A percentile compares a stretch with the other conserved stretches of the same genome.
Conservation (phyloP, 2,329 filamentous ascomycete species). For the Hypoxylon sp. region DNA sequence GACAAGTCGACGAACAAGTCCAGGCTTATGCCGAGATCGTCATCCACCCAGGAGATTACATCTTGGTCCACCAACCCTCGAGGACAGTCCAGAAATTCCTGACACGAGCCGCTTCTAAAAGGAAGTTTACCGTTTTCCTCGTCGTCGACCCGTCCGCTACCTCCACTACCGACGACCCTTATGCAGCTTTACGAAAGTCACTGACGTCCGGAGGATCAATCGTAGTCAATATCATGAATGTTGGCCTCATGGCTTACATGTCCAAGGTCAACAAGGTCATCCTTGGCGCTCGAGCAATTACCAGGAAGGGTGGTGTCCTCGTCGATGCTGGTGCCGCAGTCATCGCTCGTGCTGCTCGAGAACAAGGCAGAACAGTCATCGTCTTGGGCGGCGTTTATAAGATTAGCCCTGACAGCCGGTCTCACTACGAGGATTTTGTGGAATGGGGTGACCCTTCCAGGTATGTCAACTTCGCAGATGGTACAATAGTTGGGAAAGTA, state of each 20-base stretch:
- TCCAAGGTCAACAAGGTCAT: constrained; percentile 96
- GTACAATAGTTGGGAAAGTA: constrained; percentile 80
- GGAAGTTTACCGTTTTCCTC: constrained; percentile 91
- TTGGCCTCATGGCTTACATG: constrained; percentile 92
- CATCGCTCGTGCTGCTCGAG: constrained; percentile 86
- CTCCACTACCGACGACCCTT: constrained; percentile 55
- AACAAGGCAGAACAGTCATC: constrained; percentile 85
- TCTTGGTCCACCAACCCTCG: constrained; percentile 89
- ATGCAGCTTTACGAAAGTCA: constrained; percentile 77
- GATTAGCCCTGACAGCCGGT: constrained; percentile 89
- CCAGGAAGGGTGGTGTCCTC: constrained; percentile 88
- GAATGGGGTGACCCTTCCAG: constrained; percentile 87
- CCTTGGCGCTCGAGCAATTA: constrained; percentile 85
- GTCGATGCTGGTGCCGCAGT: constrained; percentile 85
- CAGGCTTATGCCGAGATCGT: constrained; percentile 88
- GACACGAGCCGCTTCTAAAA: constrained; percentile 85
- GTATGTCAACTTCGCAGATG: constrained; percentile 82
- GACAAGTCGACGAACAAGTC: constrained; percentile 93
- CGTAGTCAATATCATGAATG: constrained; percentile 86
- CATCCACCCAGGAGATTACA: constrained; percentile 92
- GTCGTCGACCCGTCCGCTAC: constrained; percentile 71
- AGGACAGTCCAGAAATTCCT: constrained; percentile 91
- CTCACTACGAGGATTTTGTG: constrained; percentile 83
- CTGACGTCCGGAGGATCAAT: constrained; percentile 82
- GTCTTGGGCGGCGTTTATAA: constrained; percentile 94